Evolutionary conservation across 23 red algal genomes (phyloP).

Genomic region (Gracilaria vermiculophylla): DNA sequence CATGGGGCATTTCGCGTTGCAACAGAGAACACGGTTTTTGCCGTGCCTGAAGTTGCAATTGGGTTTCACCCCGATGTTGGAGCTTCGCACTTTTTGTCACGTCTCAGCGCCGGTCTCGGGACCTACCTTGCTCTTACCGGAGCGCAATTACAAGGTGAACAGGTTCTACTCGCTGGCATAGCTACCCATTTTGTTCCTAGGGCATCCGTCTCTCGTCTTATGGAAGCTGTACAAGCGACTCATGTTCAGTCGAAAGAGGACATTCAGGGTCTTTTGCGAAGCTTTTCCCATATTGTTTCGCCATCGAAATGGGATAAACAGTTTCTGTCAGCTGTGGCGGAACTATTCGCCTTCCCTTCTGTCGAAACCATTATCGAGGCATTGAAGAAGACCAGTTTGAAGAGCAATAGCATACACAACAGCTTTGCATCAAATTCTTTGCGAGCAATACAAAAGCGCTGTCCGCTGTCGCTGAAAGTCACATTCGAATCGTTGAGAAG

Average conservation of each 20-base stretch:
- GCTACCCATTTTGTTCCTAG: conserved; percentile 88
- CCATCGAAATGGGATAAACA: background rate
- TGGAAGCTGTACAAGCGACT: background rate
- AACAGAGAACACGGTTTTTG: conserved; percentile 81
- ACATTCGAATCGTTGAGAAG: conserved; percentile 56
- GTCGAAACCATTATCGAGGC: conserved; percentile 36
- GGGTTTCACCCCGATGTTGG: conserved; percentile 91
- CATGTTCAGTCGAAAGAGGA: background rate
- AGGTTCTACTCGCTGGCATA: conserved; percentile 68
- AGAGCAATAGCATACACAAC: background rate
- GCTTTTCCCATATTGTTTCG: background rate
- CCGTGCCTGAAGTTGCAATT: conserved; percentile 93
- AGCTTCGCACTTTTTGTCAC: conserved; percentile 74
- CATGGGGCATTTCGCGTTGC: conserved; percentile 83
- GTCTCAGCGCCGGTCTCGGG: conserved; percentile 58
- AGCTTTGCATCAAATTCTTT: conserved; percentile 42
- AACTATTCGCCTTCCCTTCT: conserved; percentile 30
- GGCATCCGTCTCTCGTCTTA: conserved; percentile 20
- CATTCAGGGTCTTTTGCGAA: background rate
- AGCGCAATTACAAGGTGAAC: conserved; percentile 59
- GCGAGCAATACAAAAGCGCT: conserved; percentile 8
- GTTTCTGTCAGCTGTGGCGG: background rate
- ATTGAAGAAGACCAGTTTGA: background rate
- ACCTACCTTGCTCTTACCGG: conserved; percentile 82
- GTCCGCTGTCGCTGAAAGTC: conserved; percentile 67